Conservation (phyloP, 2,329 filamentous ascomycete species). For the Dothideomycetes sp. region DNA sequence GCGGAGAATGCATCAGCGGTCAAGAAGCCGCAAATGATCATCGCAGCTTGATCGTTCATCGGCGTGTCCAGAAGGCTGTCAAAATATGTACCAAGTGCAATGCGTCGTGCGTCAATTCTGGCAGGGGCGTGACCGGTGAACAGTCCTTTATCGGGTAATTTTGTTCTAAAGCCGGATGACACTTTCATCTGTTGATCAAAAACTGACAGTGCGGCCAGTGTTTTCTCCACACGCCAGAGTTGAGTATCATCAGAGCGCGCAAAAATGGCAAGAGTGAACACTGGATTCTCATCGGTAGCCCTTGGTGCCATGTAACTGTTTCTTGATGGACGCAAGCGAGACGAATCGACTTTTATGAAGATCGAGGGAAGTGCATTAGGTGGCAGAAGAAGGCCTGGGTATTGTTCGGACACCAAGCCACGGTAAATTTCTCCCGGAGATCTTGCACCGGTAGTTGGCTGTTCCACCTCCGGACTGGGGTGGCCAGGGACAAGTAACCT, state of each 20-base stretch:
- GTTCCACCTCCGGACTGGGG: slow-evolving; percentile 4
- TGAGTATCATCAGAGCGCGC: slow-evolving; percentile 66
- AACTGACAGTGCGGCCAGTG: slow-evolving; percentile 66
- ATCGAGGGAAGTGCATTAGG: slow-evolving; percentile 84
- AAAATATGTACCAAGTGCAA: slow-evolving; percentile 74
- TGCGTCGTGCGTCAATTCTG: slow-evolving; percentile 77
- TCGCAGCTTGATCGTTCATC: slow-evolving; percentile 63
- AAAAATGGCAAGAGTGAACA: slow-evolving; percentile 82
- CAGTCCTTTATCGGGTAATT: slow-evolving; percentile 70
- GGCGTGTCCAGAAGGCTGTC: slow-evolving; percentile 74
- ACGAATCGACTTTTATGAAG: slow-evolving; percentile 79
- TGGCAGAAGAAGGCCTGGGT: slow-evolving; percentile 72
- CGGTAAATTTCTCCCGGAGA: slow-evolving; percentile 49
- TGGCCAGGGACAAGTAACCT: slow-evolving; percentile 12
- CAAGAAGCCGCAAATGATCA: slow-evolving; percentile 79
- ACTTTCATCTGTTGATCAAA: slow-evolving; percentile 74
- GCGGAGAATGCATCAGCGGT: slow-evolving; percentile 54
- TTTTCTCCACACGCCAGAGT: slow-evolving; percentile 91
- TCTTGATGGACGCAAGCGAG: slow-evolving; percentile 84
- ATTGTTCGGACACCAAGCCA: slow-evolving; percentile 74
- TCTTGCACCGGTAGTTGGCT: slow-evolving; percentile 2
- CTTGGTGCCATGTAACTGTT: slow-evolving; percentile 72
- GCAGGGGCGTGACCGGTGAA: slow-evolving; percentile 91
- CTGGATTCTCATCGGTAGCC: slow-evolving; percentile 78
- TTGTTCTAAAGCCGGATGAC: slow-evolving; percentile 59